Evolutionary conservation across 2,329 filamentous ascomycete species (phyloP), one percentile per base, ranked within the genome.

Genomic region (Aureobasidium pullulans): DNA sequence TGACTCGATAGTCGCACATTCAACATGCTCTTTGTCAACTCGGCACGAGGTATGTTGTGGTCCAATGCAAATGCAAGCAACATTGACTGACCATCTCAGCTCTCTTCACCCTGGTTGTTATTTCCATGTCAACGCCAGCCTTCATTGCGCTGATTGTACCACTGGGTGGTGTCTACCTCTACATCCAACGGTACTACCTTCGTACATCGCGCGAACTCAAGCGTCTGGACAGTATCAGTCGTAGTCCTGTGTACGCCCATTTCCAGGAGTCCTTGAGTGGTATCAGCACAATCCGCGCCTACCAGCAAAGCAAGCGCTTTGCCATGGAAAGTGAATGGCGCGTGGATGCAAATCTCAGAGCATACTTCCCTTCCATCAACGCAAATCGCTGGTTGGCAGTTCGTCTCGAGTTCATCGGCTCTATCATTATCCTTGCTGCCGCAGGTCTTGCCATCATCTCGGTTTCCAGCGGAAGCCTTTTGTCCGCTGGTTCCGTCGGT

Each of bases 191-290:
- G 67, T 99, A 99, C 79, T 99, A 99, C 73, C 83, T 99, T 50
- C 84, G 92, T 63, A 96, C 94, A 13, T 99, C 94, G 61, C 88
- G 95, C 64, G 95, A 99, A 76, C 81, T 99, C 64, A 99, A 99
- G 79, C 84, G 94, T 64, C 81, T 99, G 61, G 94, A 99, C 75
- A 96, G 92, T 71, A 88, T 97, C 66, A 96, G 88, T 71, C 87
- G 91, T 67, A 96, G 92, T 72, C 95, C 95, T 29, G 96, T 99
- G 67, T 99, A 92, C 72, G 94, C 94, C 6, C 95, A 99, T 73
- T 99, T 99, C 77, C 94, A 99, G 71, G 95, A 99, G 75, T 95
- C 91, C 1, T 83, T 99, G 9, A 93, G 90, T 62, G 94, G 94
- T 44, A 88, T 96, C 70, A 90, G 89, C 62, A 99, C 94, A 10